Percentiles rank a stretch among this genome's conserved stretches.
phyloP scores from a whole-genome alignment of 352 stramenopile species.

The Discostella stelligera region DNA sequence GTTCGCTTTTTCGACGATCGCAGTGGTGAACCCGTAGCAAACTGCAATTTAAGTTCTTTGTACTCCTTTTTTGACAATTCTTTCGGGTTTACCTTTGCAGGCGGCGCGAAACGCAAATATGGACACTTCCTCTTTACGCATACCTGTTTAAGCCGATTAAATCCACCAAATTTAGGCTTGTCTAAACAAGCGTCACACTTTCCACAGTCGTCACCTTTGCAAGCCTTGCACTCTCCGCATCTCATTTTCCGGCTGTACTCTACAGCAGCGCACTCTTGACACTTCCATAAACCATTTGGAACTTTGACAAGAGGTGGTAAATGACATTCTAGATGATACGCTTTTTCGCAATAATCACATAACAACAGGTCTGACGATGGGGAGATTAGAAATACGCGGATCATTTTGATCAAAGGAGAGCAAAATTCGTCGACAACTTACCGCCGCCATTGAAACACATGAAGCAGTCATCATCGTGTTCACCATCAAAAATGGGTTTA shows the following conservation, averaged over 20 bases:
- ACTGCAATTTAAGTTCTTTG: conserved; percentile 4
- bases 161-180: conserved; percentile 51
- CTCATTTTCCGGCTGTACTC: conserved; percentile 44
- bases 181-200: conserved; percentile 42
- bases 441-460: conserved; percentile 51
- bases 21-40: background rate
- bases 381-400: conserved; percentile 2
- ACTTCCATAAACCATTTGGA: conserved; percentile 51
- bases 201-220: conserved; percentile 40
- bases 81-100: conserved; percentile 11
- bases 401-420: background rate
- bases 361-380: conserved; percentile 43
- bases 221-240: conserved; percentile 52
- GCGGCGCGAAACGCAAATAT: conserved; percentile 38
- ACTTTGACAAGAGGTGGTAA: conserved; percentile 45
- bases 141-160: conserved; percentile 24
- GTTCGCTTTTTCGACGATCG: conserved; percentile 1
- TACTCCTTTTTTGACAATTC: background rate
- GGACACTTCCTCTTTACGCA: conserved; percentile 40
- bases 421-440: conserved; percentile 18
- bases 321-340: conserved; percentile 48
- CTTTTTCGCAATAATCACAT: conserved; percentile 56
- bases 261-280: conserved; percentile 47
- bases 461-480: conserved; percentile 53
- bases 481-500: conserved; percentile 44